A percentile compares a stretch with the other conserved stretches of the same genome.
These are phyloP conservation scores for Teunomyces funiuensis DNA, from an alignment of 805 yeast genomes.

Conservation along the genomic window DNA sequence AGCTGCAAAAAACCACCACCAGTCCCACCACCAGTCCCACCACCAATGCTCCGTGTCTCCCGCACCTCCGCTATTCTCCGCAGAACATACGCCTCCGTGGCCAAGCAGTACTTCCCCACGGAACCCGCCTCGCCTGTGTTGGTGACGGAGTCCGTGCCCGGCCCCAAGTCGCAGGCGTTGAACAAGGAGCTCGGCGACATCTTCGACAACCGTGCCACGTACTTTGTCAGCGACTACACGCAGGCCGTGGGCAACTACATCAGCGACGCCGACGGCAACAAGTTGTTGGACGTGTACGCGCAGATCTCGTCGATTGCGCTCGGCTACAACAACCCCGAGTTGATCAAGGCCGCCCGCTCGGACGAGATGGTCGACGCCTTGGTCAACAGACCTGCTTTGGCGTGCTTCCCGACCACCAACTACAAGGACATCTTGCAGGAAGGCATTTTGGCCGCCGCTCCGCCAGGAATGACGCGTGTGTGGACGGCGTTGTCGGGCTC, in stretches of 20 bases:
- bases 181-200: conserved; percentile 36
- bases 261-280: conserved; percentile 43
- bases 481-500: conserved; percentile 72
- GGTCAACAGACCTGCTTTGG: conserved; percentile 45
- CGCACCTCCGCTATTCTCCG: neutral
- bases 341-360: conserved; percentile 36
- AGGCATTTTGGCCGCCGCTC: conserved; percentile 61
- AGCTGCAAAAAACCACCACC: too few species aligned
- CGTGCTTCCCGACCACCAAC: conserved; percentile 35
- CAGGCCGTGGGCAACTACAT: conserved; percentile 42
- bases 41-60: conserved; percentile 9
- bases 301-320: conserved; percentile 45
- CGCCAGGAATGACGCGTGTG: conserved; percentile 56
- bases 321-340: conserved; percentile 45
- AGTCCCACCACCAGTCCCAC: neutral
- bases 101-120: conserved; percentile 33
- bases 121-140: conserved; percentile 37
- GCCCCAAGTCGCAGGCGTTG: conserved; percentile 32
- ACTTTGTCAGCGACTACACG: conserved; percentile 40
- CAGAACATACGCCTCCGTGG: conserved; percentile 15
- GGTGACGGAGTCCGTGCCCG: conserved; percentile 34
- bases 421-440: conserved; percentile 48
- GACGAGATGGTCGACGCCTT: conserved; percentile 43
- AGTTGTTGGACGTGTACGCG: conserved; percentile 40
- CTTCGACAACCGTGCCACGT: conserved; percentile 44